These are phyloP conservation scores for Penicillium capsulatum DNA, from an alignment of 2,329 filamentous ascomycete species.

Conservation along the genomic window DNA sequence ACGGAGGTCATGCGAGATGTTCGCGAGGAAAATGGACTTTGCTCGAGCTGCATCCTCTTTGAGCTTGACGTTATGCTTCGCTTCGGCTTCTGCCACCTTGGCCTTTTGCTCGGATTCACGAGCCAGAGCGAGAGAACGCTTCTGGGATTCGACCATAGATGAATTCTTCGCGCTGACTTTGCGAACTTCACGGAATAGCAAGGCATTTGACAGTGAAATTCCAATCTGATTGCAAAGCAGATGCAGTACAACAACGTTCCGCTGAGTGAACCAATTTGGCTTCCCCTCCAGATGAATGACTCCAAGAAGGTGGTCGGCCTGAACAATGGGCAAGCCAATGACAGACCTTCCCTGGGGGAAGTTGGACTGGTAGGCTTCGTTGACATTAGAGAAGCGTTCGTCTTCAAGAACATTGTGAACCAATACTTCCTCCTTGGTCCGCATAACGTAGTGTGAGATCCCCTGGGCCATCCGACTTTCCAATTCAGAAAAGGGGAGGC, in stretches of 20 bases:
- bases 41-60: conserved; percentile 64
- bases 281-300: conserved; percentile 60
- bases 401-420: conserved; percentile 61
- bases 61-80: conserved; percentile 60
- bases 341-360: conserved; percentile 58
- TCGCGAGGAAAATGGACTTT: conserved; percentile 95
- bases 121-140: conserved; percentile 58
- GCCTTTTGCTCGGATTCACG: conserved; percentile 61
- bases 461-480: conserved; percentile 59
- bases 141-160: conserved; percentile 63
- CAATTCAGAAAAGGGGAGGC: conserved; percentile 53
- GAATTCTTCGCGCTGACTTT: conserved; percentile 61
- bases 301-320: conserved; percentile 57
- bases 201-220: conserved; percentile 61
- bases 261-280: conserved; percentile 61
- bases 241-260: conserved; percentile 50
- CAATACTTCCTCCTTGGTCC: conserved; percentile 61
- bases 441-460: conserved; percentile 58
- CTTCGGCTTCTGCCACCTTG: conserved; percentile 60
- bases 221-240: conserved; percentile 61
- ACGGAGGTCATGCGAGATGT: conserved; percentile 82
- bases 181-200: conserved; percentile 59
- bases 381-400: conserved; percentile 61
- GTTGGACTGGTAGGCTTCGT: conserved; percentile 51
- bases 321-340: conserved; percentile 60